These are phyloP conservation scores for Cercospora zeae-maydis DNA, from an alignment of 2,329 filamentous ascomycete species.

Conservation along the genomic window DNA sequence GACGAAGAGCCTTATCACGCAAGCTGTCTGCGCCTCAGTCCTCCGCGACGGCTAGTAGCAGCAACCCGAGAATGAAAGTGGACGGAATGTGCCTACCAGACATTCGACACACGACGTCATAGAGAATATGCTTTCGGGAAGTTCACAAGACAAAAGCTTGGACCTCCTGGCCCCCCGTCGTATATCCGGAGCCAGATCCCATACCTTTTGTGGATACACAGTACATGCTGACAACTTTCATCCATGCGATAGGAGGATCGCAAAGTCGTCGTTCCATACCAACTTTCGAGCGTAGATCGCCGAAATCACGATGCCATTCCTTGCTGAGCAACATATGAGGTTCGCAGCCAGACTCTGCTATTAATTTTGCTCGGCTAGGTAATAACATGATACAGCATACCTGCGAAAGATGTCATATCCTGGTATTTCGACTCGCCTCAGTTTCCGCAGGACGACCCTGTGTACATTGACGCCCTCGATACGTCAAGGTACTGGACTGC, in stretches of 20 bases:
- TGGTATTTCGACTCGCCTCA: constrained; percentile 49
- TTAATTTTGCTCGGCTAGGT: not conserved
- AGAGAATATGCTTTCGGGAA: not conserved
- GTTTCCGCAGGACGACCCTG: constrained; percentile 48
- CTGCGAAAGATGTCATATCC: constrained; percentile 30
- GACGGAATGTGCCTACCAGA: not conserved
- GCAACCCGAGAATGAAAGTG: not conserved
- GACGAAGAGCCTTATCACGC: not conserved
- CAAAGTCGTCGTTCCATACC: not conserved
- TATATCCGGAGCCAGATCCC: not conserved
- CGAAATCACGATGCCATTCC: not conserved
- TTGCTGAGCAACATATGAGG: not conserved
- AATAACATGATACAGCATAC: not conserved
- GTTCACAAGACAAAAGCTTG: not conserved
- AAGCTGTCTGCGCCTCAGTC: not conserved
- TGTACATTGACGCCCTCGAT: constrained; percentile 48
- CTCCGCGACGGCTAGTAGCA: not conserved
- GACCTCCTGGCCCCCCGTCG: not conserved
- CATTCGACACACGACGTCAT: not conserved
- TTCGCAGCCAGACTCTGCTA: not conserved
- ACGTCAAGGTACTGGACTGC: constrained; percentile 41
- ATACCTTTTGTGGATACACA: not conserved
- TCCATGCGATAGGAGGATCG: not conserved
- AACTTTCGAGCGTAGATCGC: not conserved
- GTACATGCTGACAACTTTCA: not conserved